phyloP scores from a whole-genome alignment of 148 eudicot genomes.

The Fallopia convolvulus region DNA sequence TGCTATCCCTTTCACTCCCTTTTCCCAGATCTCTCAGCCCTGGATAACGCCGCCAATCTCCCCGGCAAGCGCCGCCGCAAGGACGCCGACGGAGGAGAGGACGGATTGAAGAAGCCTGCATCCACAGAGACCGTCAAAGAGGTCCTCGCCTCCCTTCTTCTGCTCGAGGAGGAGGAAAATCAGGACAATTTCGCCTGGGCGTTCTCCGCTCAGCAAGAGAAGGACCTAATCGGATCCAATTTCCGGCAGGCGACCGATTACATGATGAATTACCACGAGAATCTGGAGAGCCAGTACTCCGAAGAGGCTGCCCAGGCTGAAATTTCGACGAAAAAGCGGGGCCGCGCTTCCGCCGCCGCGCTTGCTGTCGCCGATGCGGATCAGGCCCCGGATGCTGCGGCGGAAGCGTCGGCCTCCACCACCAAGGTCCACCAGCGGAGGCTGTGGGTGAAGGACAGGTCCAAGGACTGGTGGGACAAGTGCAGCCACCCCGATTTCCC shows the following conservation, averaged over 20 bases:
- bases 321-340: neutral
- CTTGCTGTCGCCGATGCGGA: too few relatives aligned
- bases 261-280: neutral
- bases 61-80: constrained; percentile 14
- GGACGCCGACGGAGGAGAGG: constrained; percentile 9
- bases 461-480: constrained; percentile 80
- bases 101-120: neutral
- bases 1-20: constrained; percentile 17
- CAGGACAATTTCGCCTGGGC: constrained; percentile 5
- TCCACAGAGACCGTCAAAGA: constrained; percentile 8
- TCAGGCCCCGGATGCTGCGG: neutral
- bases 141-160: constrained; percentile 2
- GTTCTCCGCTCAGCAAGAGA: neutral
- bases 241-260: neutral
- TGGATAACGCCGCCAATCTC: neutral
- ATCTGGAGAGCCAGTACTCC: neutral
- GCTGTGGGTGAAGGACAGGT: constrained; percentile 68
- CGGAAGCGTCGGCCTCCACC: neutral
- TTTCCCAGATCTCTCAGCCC: constrained; percentile 4
- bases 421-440: constrained; percentile 25
- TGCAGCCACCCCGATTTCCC: constrained; percentile 51
- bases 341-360: neutral
- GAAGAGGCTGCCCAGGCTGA: neutral
- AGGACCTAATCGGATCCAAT: neutral
- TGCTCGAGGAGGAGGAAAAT: constrained; percentile 7